Conservation (phyloP, 495 filamentous ascomycete genomes). For the Hamigera avellanea region DNA sequence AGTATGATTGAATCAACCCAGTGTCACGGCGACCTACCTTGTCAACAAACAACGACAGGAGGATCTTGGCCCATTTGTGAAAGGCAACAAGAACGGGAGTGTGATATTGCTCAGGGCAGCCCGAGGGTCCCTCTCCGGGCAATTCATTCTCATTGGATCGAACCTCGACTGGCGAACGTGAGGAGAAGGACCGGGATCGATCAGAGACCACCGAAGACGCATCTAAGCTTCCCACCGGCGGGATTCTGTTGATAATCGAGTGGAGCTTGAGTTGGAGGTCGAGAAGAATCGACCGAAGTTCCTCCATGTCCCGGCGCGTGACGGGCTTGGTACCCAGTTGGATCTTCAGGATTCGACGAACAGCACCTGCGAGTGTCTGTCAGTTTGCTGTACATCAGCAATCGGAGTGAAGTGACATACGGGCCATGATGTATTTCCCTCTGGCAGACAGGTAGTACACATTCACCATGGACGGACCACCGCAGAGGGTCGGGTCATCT, state of each 20-base stretch:
- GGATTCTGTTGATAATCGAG: constrained; percentile 31
- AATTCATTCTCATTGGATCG: constrained; percentile 17
- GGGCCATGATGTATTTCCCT: constrained; percentile 37
- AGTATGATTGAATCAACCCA: background rate
- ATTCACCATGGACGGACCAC: constrained; percentile 36
- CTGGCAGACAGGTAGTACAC: constrained; percentile 34
- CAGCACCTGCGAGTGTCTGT: constrained; percentile 21
- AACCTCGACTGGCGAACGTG: constrained; percentile 18
- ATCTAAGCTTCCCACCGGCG: constrained; percentile 9
- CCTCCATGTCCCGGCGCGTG: constrained; percentile 33
- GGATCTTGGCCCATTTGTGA: constrained; percentile 36
- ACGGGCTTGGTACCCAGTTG: constrained; percentile 34
- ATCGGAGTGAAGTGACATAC: constrained; percentile 14
- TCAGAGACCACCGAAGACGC: constrained; percentile 8
- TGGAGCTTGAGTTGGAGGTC: constrained; percentile 34
- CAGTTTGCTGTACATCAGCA: background rate
- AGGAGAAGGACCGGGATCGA: constrained; percentile 17
- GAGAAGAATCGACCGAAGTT: constrained; percentile 30
- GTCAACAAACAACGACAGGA: constrained; percentile 33
- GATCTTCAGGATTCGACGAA: constrained; percentile 33
- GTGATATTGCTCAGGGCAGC: constrained; percentile 36
- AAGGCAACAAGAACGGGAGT: constrained; percentile 31
- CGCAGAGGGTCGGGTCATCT: constrained; percentile 32
- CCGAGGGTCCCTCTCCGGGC: constrained; percentile 23
- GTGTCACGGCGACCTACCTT: too few relatives aligned